phyloP scores from a whole-genome alignment of 441 rosid genomes.

The Pelargonium australe region DNA sequence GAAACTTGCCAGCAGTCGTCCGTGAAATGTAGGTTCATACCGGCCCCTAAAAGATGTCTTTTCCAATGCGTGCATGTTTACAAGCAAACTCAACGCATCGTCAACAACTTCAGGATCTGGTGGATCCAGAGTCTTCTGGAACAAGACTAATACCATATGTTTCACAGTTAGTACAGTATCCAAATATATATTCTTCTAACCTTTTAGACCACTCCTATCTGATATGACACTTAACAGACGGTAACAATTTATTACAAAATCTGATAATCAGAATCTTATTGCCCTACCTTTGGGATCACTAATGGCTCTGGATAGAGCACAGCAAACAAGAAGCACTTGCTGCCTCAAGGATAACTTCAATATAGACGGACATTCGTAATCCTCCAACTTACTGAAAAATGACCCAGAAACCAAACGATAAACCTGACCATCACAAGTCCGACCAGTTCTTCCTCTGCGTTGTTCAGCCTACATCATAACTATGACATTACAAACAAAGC shows the following conservation, averaged over 20 bases:
- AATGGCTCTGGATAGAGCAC: slow-evolving; percentile 74
- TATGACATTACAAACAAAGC: slow-evolving; percentile 17
- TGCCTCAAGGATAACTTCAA: slow-evolving; percentile 71
- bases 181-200: neutral
- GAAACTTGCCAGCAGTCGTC: slow-evolving; percentile 78
- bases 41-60: slow-evolving; percentile 58
- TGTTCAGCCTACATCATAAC: slow-evolving; percentile 69
- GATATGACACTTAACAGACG: neutral
- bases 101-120: slow-evolving; percentile 66
- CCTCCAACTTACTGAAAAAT: slow-evolving; percentile 61
- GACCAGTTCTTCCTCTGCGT: slow-evolving; percentile 91
- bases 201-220: slow-evolving; percentile 6
- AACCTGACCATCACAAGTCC: slow-evolving; percentile 91
- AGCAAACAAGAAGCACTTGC: slow-evolving; percentile 77
- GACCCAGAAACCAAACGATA: slow-evolving; percentile 83
- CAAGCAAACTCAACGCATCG: slow-evolving; percentile 66
- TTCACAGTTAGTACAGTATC: slow-evolving; percentile 24
- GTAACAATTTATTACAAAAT: slow-evolving; percentile 7
- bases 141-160: slow-evolving; percentile 43
- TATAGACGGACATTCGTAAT: slow-evolving; percentile 67
- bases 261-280: slow-evolving; percentile 6
- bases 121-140: slow-evolving; percentile 84
- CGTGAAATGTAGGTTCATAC: slow-evolving; percentile 84
- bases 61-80: slow-evolving; percentile 49
- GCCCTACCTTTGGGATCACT: slow-evolving; percentile 78